Conservation (phyloP, 495 filamentous ascomycete species). For the Aspergillus ellipticus region DNA sequence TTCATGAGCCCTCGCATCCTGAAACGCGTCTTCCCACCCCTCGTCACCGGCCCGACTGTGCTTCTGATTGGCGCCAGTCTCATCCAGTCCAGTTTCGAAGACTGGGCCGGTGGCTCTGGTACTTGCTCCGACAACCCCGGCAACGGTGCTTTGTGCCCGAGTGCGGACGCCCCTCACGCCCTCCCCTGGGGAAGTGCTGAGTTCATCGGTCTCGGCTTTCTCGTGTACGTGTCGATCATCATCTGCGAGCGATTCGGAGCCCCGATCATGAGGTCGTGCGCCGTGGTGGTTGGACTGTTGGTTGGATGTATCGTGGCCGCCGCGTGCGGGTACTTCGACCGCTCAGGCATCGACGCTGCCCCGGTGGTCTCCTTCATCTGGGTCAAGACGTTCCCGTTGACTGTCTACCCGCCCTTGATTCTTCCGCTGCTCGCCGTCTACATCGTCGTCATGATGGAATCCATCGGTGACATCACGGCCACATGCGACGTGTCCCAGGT, state of each 20-base stretch:
- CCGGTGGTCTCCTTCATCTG: constrained; percentile 84
- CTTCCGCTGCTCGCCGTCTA: constrained; percentile 82
- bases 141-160: constrained; percentile 63
- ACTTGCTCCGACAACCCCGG: constrained; percentile 55
- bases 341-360: constrained; percentile 60
- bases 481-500: constrained; percentile 76
- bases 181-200: constrained; percentile 84
- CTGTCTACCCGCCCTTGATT: constrained; percentile 78
- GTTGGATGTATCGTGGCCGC: constrained; percentile 85
- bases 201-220: constrained; percentile 87
- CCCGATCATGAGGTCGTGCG: constrained; percentile 70
- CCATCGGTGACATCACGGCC: constrained; percentile 66
- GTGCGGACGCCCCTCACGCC: constrained; percentile 68
- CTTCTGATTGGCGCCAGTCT: constrained; percentile 73
- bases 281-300: constrained; percentile 76
- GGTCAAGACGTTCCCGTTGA: constrained; percentile 81
- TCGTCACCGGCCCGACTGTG: constrained; percentile 84
- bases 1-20: constrained; percentile 62
- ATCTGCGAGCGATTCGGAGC: constrained; percentile 80
- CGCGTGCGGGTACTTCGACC: constrained; percentile 79
- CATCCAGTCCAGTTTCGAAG: constrained; percentile 71
- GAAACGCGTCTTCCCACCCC: constrained; percentile 77
- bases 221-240: constrained; percentile 86
- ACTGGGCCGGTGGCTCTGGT: constrained; percentile 79
- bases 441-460: constrained; percentile 84